phyloP scores from a whole-genome alignment of 2,329 filamentous ascomycete species.

The Aspergillus caelatus region DNA sequence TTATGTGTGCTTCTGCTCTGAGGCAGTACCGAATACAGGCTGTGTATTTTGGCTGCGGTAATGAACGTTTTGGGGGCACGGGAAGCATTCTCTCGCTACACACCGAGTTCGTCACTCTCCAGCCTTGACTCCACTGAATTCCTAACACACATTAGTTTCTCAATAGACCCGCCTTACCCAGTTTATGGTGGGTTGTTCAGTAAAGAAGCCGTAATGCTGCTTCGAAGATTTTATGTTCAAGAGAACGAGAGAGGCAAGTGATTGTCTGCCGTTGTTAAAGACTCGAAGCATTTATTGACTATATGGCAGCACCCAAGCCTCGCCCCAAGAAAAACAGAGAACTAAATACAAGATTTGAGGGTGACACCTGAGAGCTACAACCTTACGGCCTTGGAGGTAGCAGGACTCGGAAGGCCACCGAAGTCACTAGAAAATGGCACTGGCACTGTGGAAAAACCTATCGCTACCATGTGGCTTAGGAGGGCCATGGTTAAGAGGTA shows the following conservation, averaged over 20 bases:
- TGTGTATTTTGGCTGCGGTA: constrained; percentile 93
- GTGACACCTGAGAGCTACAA: constrained; percentile 15
- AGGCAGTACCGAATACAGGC: constrained; percentile 84
- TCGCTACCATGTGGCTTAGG: background rate
- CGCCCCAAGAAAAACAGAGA: constrained; percentile 66
- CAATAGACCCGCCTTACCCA: constrained; percentile 76
- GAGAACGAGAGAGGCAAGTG: constrained; percentile 85
- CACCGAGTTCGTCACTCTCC: constrained; percentile 54
- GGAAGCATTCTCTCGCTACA: constrained; percentile 92
- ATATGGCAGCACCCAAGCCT: constrained; percentile 59
- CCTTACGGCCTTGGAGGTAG: background rate
- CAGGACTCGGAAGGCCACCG: background rate
- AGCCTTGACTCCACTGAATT: constrained; percentile 7
- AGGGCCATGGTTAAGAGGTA: background rate
- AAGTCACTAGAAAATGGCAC: background rate
- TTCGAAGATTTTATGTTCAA: constrained; percentile 95
- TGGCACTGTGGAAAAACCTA: background rate
- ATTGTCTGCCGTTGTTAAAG: background rate
- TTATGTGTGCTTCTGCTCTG: constrained; percentile 96
- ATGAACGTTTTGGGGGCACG: constrained; percentile 95
- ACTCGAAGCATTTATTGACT: constrained; percentile 12
- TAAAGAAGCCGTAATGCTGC: constrained; percentile 88
- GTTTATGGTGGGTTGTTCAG: constrained; percentile 86
- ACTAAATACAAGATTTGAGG: constrained; percentile 61
- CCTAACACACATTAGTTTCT: constrained; percentile 53